A percentile compares a stretch with the other conserved stretches of the same genome.
phyloP scores from a whole-genome alignment of 495 filamentous ascomycete species.

The Annulohypoxylon moriforme region DNA sequence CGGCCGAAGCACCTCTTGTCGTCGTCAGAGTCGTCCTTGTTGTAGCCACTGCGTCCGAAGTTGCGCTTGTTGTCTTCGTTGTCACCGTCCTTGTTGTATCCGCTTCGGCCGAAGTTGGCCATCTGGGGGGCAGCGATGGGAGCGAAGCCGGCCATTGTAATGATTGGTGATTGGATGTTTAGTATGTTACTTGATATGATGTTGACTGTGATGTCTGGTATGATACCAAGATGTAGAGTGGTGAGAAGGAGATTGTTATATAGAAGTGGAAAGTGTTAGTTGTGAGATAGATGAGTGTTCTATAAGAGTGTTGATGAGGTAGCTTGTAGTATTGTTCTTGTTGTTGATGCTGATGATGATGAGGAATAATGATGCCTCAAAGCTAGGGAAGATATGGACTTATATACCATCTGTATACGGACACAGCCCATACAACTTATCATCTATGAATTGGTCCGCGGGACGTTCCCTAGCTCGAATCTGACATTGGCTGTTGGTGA shows the following conservation, averaged over 20 bases:
- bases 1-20: conserved; percentile 55
- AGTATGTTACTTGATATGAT: conserved; percentile 13
- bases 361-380: conserved; percentile 45
- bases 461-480: conserved; percentile 23
- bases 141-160: conserved; percentile 57
- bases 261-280: conserved; percentile 4
- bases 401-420: conserved; percentile 41
- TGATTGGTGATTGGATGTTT: conserved; percentile 21
- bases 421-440: conserved; percentile 19
- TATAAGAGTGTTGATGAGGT: neutral
- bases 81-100: conserved; percentile 51
- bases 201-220: neutral
- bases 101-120: conserved; percentile 47
- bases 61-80: conserved; percentile 45
- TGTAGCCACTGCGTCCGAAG: conserved; percentile 69
- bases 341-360: conserved; percentile 46
- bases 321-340: conserved; percentile 18
- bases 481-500: conserved; percentile 19
- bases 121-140: conserved; percentile 37
- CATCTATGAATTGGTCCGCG: conserved; percentile 20
- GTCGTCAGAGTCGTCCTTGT: conserved; percentile 54
- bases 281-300: neutral
- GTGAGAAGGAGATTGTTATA: conserved; percentile 22
- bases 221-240: conserved; percentile 4
- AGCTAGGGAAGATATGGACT: conserved; percentile 40